phyloP scores from a whole-genome alignment of 208 protist species.

The Porcisia hertigi region DNA sequence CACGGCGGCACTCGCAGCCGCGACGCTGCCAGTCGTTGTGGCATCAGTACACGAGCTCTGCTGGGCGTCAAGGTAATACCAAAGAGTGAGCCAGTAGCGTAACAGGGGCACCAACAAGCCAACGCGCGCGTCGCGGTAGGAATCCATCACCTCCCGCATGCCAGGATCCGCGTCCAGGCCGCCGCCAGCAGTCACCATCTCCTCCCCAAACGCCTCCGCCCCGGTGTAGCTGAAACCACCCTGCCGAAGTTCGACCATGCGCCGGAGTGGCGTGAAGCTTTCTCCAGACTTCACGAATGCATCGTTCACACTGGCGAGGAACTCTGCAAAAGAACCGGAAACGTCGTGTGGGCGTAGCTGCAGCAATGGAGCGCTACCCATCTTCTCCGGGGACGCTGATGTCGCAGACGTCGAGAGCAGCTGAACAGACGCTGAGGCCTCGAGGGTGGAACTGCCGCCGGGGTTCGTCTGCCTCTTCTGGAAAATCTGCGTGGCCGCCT shows the following conservation, averaged over 20 bases:
- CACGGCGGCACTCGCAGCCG: background rate
- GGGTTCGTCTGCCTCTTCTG: background rate
- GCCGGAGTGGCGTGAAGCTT: slow-evolving; percentile 56
- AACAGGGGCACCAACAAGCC: slow-evolving; percentile 69
- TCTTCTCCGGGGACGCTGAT: background rate
- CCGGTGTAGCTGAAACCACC: slow-evolving; percentile 39
- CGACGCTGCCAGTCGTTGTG: background rate
- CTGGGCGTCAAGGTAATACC: slow-evolving; percentile 32
- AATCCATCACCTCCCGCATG: slow-evolving; percentile 54
- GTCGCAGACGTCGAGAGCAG: background rate
- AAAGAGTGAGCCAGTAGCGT: slow-evolving; percentile 58
- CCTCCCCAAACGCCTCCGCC: slow-evolving; percentile 44
- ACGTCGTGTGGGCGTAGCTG: slow-evolving; percentile 29
- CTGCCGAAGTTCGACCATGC: slow-evolving; percentile 69
- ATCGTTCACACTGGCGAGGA: slow-evolving; percentile 52
- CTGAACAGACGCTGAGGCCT: background rate
- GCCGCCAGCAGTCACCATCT: slow-evolving; percentile 26
- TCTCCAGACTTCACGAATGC: slow-evolving; percentile 48
- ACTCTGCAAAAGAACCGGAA: slow-evolving; percentile 29
- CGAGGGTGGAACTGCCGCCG: background rate
- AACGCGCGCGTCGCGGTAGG: slow-evolving; percentile 69
- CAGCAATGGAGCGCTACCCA: background rate
- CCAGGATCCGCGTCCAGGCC: slow-evolving; percentile 38
- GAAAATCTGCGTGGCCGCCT: slow-evolving; percentile 20
- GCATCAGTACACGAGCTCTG: slow-evolving; percentile 14